Conservation (phyloP, 495 filamentous ascomycete species). For the Aspergillus nidulans region DNA sequence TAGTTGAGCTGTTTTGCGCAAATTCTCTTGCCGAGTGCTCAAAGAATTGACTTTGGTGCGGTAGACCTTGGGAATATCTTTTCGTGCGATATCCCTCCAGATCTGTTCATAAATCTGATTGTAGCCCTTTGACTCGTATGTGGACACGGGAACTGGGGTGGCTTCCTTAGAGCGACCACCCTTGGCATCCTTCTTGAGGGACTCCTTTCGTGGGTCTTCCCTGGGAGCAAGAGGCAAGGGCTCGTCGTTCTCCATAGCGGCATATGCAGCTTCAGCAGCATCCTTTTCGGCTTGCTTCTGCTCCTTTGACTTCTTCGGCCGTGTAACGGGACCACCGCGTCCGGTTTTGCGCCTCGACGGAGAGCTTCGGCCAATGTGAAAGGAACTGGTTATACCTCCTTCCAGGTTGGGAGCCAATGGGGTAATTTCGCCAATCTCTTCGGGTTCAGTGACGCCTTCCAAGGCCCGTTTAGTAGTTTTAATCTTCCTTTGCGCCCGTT, state of each 20-base stretch:
- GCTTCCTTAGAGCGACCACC: conserved; percentile 56
- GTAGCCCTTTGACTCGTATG: conserved; percentile 85
- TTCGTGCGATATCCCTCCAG: conserved; percentile 88
- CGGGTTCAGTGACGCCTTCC: conserved; percentile 75
- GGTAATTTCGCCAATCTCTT: conserved; percentile 71
- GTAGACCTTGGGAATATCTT: conserved; percentile 88
- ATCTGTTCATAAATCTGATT: conserved; percentile 98
- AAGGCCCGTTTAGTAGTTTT: conserved; percentile 76
- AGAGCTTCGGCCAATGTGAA: conserved; percentile 62
- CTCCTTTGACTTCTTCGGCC: conserved; percentile 87
- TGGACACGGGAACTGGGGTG: conserved; percentile 46
- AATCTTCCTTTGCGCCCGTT: conserved; percentile 82
- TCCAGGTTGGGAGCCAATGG: conserved; percentile 77
- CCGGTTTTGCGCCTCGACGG: conserved; percentile 62
- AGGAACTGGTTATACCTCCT: conserved; percentile 82
- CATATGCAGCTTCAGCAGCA: conserved; percentile 81
- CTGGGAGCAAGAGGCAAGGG: conserved; percentile 56
- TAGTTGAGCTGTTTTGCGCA: conserved; percentile 95
- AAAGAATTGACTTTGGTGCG: conserved; percentile 80
- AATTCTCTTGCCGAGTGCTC: conserved; percentile 79
- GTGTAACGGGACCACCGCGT: conserved; percentile 54
- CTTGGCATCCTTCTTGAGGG: conserved; percentile 55
- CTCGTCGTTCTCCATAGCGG: conserved; percentile 80
- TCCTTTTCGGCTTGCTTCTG: conserved; percentile 97
- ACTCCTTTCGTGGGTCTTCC: conserved; percentile 55